Percentiles rank a stretch among this genome's conserved stretches.
Conservation (phyloP, 2,329 filamentous ascomycete species). For the Lizonia empirigonia region DNA sequence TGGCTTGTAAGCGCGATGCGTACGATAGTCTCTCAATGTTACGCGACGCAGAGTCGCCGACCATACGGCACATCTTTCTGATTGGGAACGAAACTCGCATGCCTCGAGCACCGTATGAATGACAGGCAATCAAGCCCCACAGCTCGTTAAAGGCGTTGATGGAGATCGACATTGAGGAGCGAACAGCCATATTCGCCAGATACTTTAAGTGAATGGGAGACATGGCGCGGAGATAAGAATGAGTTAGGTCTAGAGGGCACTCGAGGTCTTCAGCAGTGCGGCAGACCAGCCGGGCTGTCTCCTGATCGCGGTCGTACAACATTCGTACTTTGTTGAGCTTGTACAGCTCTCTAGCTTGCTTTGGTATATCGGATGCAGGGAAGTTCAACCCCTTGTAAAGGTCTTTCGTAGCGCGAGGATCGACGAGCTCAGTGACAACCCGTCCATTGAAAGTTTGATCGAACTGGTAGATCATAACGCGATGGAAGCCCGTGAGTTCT, state of each 20-base stretch:
- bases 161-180: constrained; percentile 94
- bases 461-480: constrained; percentile 93
- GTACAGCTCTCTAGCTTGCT: constrained; percentile 86
- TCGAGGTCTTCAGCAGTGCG: constrained; percentile 75
- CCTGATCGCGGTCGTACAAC: constrained; percentile 81
- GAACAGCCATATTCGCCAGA: constrained; percentile 83
- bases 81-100: constrained; percentile 95
- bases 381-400: constrained; percentile 88
- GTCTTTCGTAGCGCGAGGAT: constrained; percentile 78
- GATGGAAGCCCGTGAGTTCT: constrained; percentile 87
- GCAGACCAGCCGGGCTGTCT: constrained; percentile 82
- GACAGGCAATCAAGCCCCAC: constrained; percentile 88
- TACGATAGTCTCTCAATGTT: constrained; percentile 90
- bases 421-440: constrained; percentile 85
- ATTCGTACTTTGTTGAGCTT: constrained; percentile 88
- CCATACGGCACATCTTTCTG: constrained; percentile 86
- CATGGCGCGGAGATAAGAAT: constrained; percentile 85
- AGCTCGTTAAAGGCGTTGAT: constrained; percentile 84
- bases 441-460: constrained; percentile 81
- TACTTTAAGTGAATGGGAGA: constrained; percentile 91
- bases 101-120: constrained; percentile 75
- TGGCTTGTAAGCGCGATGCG: constrained; percentile 79
- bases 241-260: constrained; percentile 78
- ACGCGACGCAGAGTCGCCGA: constrained; percentile 82
- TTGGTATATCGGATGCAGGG: constrained; percentile 84